A percentile compares a stretch with the other conserved stretches of the same genome.
These are phyloP conservation scores for Hydnomerulius pinastri DNA, from an alignment of 768 basidiomycete species.

Conservation along the genomic window DNA sequence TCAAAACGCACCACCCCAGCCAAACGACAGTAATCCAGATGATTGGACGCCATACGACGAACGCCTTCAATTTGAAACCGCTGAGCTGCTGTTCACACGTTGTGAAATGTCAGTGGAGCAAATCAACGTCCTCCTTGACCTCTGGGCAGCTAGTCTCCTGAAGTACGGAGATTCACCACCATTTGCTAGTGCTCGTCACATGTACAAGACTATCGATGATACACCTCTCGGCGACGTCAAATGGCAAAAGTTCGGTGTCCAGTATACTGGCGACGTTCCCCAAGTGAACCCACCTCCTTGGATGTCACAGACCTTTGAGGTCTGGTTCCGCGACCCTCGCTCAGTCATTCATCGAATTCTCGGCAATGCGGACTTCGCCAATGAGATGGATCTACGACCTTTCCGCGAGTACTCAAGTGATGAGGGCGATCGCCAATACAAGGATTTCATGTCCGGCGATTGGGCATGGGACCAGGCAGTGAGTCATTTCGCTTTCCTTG, in stretches of 20 bases:
- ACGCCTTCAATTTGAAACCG: constrained; percentile 16
- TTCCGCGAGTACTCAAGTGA: constrained; percentile 13
- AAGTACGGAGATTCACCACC: constrained; percentile 19
- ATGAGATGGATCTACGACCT: constrained; percentile 19
- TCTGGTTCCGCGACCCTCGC: constrained; percentile 27
- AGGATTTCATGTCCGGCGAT: constrained; percentile 27
- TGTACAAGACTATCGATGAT: constrained; percentile 28
- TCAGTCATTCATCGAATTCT: constrained; percentile 21
- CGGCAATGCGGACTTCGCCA: constrained; percentile 20
- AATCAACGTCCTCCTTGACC: constrained; percentile 19
- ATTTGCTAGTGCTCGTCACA: constrained; percentile 20
- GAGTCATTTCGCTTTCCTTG: constrained; percentile 6
- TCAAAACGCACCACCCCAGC: constrained; percentile 1
- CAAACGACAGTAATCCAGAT: not conserved
- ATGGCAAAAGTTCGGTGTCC: constrained; percentile 27
- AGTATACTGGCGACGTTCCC: constrained; percentile 17
- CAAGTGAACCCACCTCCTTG: constrained; percentile 20
- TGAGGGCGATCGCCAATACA: constrained; percentile 4
- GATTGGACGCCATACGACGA: constrained; percentile 16
- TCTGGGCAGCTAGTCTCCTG: constrained; percentile 18
- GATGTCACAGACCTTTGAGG: constrained; percentile 27
- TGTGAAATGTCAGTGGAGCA: constrained; percentile 22
- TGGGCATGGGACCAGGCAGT: constrained; percentile 36
- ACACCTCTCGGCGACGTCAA: constrained; percentile 26
- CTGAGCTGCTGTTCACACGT: constrained; percentile 20